Evolutionary conservation across 2,329 filamentous ascomycete species (phyloP).

Genomic region (Ophiostoma perfectum): DNA sequence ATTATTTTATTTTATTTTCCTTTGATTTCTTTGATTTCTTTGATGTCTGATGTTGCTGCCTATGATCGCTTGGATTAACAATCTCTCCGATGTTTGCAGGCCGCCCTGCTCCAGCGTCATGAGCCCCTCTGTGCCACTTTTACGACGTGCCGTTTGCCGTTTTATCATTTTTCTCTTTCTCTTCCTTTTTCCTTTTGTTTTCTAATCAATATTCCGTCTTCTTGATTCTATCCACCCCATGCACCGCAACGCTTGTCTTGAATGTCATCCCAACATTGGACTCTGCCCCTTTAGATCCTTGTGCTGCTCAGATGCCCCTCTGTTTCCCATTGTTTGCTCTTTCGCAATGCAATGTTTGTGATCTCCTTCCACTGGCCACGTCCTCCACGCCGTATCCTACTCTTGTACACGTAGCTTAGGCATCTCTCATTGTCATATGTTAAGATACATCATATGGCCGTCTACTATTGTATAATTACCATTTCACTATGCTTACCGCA

Average conservation of each 20-base stretch:
- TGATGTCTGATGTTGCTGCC: neutral
- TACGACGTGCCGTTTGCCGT: neutral
- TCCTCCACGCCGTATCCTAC: neutral
- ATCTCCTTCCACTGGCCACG: neutral
- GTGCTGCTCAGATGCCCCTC: constrained; percentile 16
- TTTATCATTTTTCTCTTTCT: neutral
- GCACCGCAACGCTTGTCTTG: neutral
- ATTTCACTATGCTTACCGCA: neutral
- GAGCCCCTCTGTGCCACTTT: neutral
- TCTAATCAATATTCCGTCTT: neutral
- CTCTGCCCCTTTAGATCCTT: constrained; percentile 10
- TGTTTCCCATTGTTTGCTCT: neutral
- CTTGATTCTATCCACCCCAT: neutral
- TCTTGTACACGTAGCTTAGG: neutral
- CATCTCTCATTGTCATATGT: neutral
- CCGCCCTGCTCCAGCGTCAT: neutral
- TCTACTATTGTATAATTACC: too few species aligned
- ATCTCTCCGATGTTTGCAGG: neutral
- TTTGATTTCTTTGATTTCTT: neutral
- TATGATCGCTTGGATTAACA: constrained; percentile 3
- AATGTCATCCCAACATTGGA: constrained; percentile 18
- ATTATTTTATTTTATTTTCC: neutral
- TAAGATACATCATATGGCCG: neutral
- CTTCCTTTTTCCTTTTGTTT: neutral
- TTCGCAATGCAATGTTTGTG: constrained; percentile 2